Percentiles rank a stretch among this genome's conserved stretches.
phyloP scores from a whole-genome alignment of 2,329 filamentous ascomycete genomes.

The Botrytis deweyae region DNA sequence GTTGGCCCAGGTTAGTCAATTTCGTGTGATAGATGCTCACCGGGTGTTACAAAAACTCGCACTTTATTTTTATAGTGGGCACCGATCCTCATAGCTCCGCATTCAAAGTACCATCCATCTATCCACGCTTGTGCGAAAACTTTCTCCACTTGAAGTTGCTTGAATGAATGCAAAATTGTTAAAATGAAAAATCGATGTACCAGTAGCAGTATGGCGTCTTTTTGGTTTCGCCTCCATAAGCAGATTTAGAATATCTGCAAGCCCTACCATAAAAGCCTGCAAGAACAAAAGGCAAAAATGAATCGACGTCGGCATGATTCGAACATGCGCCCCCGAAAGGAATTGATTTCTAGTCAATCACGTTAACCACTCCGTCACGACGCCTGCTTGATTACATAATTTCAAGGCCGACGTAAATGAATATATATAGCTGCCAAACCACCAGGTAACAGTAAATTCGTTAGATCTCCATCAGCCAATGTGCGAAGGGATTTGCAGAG shows the following conservation, averaged over 20 bases:
- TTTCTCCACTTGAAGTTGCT: background rate
- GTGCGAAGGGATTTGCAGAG: background rate
- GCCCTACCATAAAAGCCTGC: background rate
- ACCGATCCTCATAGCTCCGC: background rate
- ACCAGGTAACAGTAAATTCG: background rate
- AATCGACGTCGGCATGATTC: slow-evolving; percentile 18
- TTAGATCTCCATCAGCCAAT: background rate
- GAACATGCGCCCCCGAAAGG: slow-evolving; percentile 20
- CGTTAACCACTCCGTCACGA: slow-evolving; percentile 20
- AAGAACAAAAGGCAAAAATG: background rate
- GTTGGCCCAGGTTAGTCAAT: background rate
- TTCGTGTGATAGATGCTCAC: background rate
- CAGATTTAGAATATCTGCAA: no score
- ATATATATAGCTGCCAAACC: accelerated
- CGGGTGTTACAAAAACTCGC: background rate
- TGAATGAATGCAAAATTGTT: background rate
- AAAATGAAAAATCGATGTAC: background rate
- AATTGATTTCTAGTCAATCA: slow-evolving; percentile 21
- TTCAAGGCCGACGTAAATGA: accelerated
- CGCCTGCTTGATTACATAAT: background rate
- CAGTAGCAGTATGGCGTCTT: background rate
- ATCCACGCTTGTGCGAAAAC: background rate
- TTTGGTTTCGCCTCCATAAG: no score
- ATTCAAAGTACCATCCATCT: background rate
- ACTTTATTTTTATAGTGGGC: background rate